A percentile compares a stretch with the other conserved stretches of the same genome.
Conservation (phyloP, 2,329 filamentous ascomycete species). For the Annulohypoxylon truncatum region DNA sequence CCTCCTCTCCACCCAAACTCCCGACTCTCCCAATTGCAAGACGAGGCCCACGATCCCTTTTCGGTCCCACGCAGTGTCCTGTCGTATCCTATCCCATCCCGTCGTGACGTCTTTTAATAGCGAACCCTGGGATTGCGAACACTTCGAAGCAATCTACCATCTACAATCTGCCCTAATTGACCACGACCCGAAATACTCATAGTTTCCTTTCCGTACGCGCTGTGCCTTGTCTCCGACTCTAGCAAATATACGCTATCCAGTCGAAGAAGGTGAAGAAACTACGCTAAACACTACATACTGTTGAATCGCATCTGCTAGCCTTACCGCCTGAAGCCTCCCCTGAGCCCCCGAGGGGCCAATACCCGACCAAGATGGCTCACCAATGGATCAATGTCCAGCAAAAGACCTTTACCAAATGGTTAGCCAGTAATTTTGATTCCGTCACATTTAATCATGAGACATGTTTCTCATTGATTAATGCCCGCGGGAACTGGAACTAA, state of each 20-base stretch:
- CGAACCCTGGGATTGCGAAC: conserved; percentile 38
- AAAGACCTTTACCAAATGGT: conserved; percentile 99
- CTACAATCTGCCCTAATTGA: conserved; percentile 18
- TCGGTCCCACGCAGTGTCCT: neutral
- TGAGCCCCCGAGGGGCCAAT: conserved; percentile 55
- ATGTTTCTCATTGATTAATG: conserved; percentile 29
- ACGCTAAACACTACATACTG: conserved; percentile 51
- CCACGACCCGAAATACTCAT: conserved; percentile 51
- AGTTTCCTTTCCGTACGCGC: conserved; percentile 41
- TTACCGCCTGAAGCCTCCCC: conserved; percentile 57
- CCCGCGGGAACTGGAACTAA: conserved; percentile 39
- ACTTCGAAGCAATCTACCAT: conserved; percentile 37
- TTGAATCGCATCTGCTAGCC: conserved; percentile 56
- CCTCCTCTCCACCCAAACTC: neutral
- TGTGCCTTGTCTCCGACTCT: conserved; percentile 45
- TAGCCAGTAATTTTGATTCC: conserved; percentile 43
- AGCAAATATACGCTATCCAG: conserved; percentile 34
- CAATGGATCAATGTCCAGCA: conserved; percentile 86
- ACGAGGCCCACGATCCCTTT: conserved; percentile 3
- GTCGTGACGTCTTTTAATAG: conserved; percentile 32
- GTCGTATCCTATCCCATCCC: conserved; percentile 5
- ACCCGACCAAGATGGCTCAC: conserved; percentile 72
- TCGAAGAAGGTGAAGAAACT: conserved; percentile 51
- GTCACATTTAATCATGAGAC: conserved; percentile 26
- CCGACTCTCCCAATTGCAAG: neutral